Percentiles rank a stretch among this genome's conserved stretches.
phyloP scores from a whole-genome alignment of 139 green algal species.

The Chlamydomonas asymmetrica region DNA sequence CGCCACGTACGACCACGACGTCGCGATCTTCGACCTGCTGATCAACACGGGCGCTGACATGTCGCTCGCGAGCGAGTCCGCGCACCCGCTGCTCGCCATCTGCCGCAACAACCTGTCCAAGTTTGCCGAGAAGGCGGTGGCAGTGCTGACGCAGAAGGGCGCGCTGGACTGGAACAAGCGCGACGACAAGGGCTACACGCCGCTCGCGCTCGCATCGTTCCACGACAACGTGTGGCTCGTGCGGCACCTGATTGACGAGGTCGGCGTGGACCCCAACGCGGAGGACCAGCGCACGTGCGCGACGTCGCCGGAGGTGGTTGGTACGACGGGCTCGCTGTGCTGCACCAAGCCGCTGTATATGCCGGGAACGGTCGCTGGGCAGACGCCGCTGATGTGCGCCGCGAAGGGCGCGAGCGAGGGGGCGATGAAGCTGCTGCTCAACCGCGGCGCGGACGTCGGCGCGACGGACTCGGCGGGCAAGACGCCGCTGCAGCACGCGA shows the following conservation, averaged over 20 bases:
- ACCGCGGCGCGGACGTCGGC: constrained; percentile 8
- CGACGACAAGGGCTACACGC: constrained; percentile 32
- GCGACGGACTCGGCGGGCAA: constrained; percentile 23
- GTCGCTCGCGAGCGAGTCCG: background rate
- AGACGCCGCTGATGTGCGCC: constrained; percentile 46
- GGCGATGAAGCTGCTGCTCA: constrained; percentile 30
- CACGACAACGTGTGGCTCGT: constrained; percentile 39
- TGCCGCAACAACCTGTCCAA: constrained; percentile 26
- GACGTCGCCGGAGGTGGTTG: constrained; percentile 14
- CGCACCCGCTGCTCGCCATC: constrained; percentile 29
- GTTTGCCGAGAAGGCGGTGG: constrained; percentile 28
- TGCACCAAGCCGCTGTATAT: constrained; percentile 2
- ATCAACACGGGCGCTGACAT: constrained; percentile 15
- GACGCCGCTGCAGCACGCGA: constrained; percentile 26
- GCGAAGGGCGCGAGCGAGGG: constrained; percentile 30
- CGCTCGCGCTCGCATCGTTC: constrained; percentile 37
- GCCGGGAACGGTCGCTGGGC: background rate
- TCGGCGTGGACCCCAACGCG: constrained; percentile 2
- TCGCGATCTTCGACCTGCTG: constrained; percentile 15
- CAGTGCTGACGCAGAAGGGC: constrained; percentile 1
- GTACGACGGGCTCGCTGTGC: constrained; percentile 16
- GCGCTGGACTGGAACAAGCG: constrained; percentile 23
- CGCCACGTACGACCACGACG: constrained; percentile 20
- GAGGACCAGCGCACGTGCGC: constrained; percentile 3
- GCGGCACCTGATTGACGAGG: constrained; percentile 19